Base-by-base conservation (phyloP, 2,329 filamentous ascomycete genomes). In the Phialocephala sp. region DNA sequence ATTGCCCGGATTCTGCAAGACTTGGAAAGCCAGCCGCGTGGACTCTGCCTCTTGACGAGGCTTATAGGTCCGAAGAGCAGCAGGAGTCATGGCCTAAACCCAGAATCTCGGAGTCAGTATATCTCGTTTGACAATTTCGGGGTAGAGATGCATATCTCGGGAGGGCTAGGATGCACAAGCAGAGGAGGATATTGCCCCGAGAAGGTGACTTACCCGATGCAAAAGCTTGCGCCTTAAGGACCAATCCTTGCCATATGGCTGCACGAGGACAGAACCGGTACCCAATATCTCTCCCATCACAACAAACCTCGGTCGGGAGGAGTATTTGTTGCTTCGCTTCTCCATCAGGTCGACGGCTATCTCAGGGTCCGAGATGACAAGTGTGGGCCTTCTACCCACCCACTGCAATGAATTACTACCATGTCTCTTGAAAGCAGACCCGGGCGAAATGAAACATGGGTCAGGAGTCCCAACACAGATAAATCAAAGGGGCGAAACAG, bases 31-130 rank as follows among this genome's bases (percentile, higher is more conserved):
- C 4, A 85, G 68, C n/a, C 82, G 76, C 8, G 76, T 78, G 22
- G 82, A 80, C 67, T 85, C 82, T 8, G 83, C 79, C 36, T 82
- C 80, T 71, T 85, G 83, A 1, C 82, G 76, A 1, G 79, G 77
- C 67, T 80, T 81, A 71, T 85, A 85, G 15, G 80, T 72, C 20
- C 78, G 72, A 45, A 83, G 70, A 1, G 79, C 78, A 54, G 76
- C 78, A 3, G 80, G 79, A 14, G 79, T 82, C 35, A 85, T 76
- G 8, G 82, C 79, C 27, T 32, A 6, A 32, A 32, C 27, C 3
- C 27, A 32, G 6, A 32, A 32, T 32, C 27, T 32, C 27, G 27
- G 27, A 32, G 27, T 32, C 27, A 32, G 27, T 32, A 32, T 32
- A 32, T 6, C 27, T 32, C 27, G 3, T 32, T 32, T 32, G 27